Evolutionary conservation across 257 asterid species (phyloP), one percentile per base, ranked within the genome.

Genomic region (Anisodus acutangulus): DNA sequence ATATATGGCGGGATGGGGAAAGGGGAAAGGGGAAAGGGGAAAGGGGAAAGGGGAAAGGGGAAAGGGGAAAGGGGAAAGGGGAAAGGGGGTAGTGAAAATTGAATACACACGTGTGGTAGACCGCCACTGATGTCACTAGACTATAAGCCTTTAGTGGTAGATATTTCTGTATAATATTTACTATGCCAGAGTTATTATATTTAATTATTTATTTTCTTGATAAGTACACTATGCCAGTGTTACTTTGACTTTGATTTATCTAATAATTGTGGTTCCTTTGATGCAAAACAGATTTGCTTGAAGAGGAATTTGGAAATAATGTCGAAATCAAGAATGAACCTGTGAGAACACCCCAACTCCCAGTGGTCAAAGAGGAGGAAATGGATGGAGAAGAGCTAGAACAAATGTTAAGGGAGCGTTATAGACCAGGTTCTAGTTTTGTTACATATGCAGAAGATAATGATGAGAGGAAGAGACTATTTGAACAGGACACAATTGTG

Each of bases 351-450:
- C 86, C 92, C 43, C 64, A 43, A 26, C 31, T 59, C 82, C 91
- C 91, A n/a, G 35, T 86, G 86, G 62, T 92, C 67, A 97, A 97
- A 85, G 97, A 90, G 90, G 99, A 97, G 86, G 94, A 83, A 55
- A 83, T 93, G 90, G 88, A 91, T 15, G 98, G 93, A 84, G 99
- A 92, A 31, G 99, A 95, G 86, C 85, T 88, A 39, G 99, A 96
- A 31, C 91, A 89, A 88, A 79, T 90, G 87, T 64, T 92, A 84
- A 91, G 88, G 82, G 95, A 89, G 88, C 91, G 97, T 39, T 97
- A 95, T 82, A 92, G 88, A 85, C 91, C 94, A 11, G 98, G 98
- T 82, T 82, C 98, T 86, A 86, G 86, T 53, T 88, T 88, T 87
- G 96, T 97, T 41, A 86, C 89, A 17, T 90, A 87, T 78, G 90